phyloP scores from a whole-genome alignment of 1,139 yeast species.

The Taphrina flavorubra region DNA sequence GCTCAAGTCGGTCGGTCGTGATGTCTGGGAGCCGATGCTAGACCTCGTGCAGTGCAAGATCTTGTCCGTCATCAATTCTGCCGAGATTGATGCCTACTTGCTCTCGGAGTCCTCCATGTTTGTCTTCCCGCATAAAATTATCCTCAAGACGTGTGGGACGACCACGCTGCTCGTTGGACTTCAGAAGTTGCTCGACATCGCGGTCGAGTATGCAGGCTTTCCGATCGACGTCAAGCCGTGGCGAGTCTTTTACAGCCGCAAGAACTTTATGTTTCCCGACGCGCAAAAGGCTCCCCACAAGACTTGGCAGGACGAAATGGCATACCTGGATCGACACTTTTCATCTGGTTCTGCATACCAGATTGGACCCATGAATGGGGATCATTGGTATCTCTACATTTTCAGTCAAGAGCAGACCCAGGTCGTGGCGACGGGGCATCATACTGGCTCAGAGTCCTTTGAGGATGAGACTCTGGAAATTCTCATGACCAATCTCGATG shows the following conservation, averaged over 20 bases:
- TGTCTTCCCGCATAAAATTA: constrained; percentile 82
- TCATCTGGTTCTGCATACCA: constrained; percentile 69
- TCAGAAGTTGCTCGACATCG: constrained; percentile 64
- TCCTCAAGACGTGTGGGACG: constrained; percentile 94
- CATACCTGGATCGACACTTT: constrained; percentile 65
- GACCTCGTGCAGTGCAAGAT: constrained; percentile 88
- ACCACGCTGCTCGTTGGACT: constrained; percentile 87
- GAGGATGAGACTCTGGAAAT: constrained; percentile 84
- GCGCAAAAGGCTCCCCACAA: constrained; percentile 80
- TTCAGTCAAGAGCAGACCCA: constrained; percentile 56
- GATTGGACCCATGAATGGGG: constrained; percentile 78
- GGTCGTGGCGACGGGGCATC: constrained; percentile 43
- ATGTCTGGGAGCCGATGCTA: constrained; percentile 72
- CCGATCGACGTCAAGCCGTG: constrained; percentile 54
- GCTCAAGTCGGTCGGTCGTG: constrained; percentile 69
- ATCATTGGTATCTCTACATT: constrained; percentile 89
- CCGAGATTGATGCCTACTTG: constrained; percentile 77
- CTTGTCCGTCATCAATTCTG: constrained; percentile 74
- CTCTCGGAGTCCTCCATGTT: constrained; percentile 89
- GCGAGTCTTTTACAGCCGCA: constrained; percentile 85
- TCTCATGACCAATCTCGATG: constrained; percentile 84
- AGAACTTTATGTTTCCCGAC: constrained; percentile 91
- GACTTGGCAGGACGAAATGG: constrained; percentile 83
- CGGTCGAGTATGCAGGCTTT: constrained; percentile 53
- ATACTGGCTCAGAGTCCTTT: constrained; percentile 44